Evolutionary conservation across 805 yeast genomes (phyloP).

Genomic region (Ascoidea asiatica): DNA sequence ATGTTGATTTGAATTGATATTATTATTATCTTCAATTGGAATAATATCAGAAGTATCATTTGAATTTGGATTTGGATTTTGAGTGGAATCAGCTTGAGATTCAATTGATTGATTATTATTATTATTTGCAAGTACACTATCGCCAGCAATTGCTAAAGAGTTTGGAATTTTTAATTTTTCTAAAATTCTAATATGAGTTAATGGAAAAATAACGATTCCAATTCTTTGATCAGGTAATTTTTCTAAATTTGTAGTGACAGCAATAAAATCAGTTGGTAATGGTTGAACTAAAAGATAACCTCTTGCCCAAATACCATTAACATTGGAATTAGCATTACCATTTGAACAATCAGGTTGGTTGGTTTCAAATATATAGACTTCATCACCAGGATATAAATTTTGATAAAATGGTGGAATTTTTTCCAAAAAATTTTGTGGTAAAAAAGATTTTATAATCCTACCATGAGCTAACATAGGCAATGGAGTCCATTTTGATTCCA

Average conservation of each 20-base stretch:
- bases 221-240: constrained; percentile 45
- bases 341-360: too few relatives aligned
- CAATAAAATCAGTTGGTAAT: constrained; percentile 54
- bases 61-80: constrained; percentile 16
- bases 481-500: constrained; percentile 31
- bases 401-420: constrained; percentile 24
- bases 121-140: constrained; percentile 11
- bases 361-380: constrained; percentile 58
- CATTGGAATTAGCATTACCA: too few relatives aligned
- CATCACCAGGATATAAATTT: constrained; percentile 65
- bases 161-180: constrained; percentile 27
- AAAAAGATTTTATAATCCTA: constrained; percentile 26
- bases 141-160: constrained; percentile 18
- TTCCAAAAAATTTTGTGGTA: constrained; percentile 26
- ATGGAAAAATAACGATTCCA: constrained; percentile 48
- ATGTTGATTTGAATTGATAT: constrained; percentile 11
- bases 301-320: constrained; percentile 58
- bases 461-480: constrained; percentile 31
- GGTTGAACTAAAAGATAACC: constrained; percentile 64
- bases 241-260: constrained; percentile 38
- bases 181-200: constrained; percentile 33
- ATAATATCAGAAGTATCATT: constrained; percentile 14
- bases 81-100: constrained; percentile 23
- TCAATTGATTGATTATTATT: constrained; percentile 15
- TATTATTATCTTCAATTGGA: constrained; percentile 9